Evolutionary conservation across 257 asterid genomes (phyloP).

Genomic region (Echites panduratus): DNA sequence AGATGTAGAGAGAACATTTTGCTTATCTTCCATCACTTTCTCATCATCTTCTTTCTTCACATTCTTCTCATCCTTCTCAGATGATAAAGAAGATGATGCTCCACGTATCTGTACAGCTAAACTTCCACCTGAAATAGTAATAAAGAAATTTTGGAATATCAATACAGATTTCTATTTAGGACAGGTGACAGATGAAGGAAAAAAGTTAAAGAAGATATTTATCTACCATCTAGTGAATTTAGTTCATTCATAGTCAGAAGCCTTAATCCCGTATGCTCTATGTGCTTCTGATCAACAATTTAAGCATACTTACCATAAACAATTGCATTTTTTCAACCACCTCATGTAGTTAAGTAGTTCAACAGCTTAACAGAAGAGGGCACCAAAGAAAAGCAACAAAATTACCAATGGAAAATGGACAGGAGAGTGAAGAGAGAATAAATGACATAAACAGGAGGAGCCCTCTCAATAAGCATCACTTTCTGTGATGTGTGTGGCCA

Average conservation of each 20-base stretch:
- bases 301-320: neutral
- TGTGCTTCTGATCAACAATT: neutral
- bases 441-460: neutral
- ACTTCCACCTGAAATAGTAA: constrained; percentile 51
- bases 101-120: constrained; percentile 67
- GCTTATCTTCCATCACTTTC: constrained; percentile 23
- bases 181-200: neutral
- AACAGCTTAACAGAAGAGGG: neutral
- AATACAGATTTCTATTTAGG: neutral
- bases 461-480: neutral
- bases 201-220: neutral
- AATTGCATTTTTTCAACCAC: neutral
- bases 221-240: neutral
- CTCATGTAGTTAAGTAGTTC: neutral
- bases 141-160: neutral
- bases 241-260: neutral
- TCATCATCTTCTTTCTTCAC: constrained; percentile 13
- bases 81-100: constrained; percentile 30
- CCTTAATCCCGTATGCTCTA: neutral
- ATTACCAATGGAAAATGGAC: neutral
- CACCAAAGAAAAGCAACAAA: neutral
- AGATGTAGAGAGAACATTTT: constrained; percentile 24
- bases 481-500: too few species aligned
- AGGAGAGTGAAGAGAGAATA: neutral
- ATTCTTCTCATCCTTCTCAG: constrained; percentile 16